Base-by-base conservation (phyloP, 352 stramenopile species). In the Globisporangium alternatum region DNA sequence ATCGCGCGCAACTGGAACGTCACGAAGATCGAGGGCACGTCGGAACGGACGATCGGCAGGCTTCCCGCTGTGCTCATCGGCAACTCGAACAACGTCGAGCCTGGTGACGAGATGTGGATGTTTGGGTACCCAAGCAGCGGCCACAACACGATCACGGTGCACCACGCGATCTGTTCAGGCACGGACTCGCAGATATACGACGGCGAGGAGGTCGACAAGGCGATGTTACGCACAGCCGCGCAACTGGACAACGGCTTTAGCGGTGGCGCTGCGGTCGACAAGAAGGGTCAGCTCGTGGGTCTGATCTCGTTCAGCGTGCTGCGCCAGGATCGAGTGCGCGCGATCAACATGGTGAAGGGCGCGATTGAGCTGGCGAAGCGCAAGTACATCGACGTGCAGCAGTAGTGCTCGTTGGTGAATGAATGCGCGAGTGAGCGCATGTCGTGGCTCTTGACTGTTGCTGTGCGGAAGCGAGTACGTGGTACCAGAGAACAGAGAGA, bases 31-130 rank as follows among this genome's bases (percentile, higher is more conserved):
- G 79, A 90, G 60, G 85, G 85, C 41, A 93, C 84, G 3, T 90
- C 81, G 33, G 72, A 68, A 22, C 77, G 75, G 22, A 93, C 80
- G 21, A 89, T 94, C 15, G 71, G 70, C 33, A 95, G 93, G 62
- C 61, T 95, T 3, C 84, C 87, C 0, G 84, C 87, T 8, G 84
- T 95, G 28, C 75, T 75, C 5, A 92, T 95, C 58, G 87, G 87
- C 33, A 95, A 95, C 60, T 95, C 87, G 43, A 95, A 95, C 69
- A 95, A 93, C 37, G 79, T 95, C 21, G 87, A 95, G 61, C 87
- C 87, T 15, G 87, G 87, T 28, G 87, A 95, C 63, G 87, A 95
- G 60, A 93, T 95, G 85, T 95, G 87, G 87, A 95, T 95, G 87
- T 95, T 95, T 75, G 87, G 87, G 10, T 95, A 95, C 57, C 87